These are phyloP conservation scores for Besnoitia besnoiti DNA, from an alignment of 169 alveolate genomes.

Conservation along the genomic window DNA sequence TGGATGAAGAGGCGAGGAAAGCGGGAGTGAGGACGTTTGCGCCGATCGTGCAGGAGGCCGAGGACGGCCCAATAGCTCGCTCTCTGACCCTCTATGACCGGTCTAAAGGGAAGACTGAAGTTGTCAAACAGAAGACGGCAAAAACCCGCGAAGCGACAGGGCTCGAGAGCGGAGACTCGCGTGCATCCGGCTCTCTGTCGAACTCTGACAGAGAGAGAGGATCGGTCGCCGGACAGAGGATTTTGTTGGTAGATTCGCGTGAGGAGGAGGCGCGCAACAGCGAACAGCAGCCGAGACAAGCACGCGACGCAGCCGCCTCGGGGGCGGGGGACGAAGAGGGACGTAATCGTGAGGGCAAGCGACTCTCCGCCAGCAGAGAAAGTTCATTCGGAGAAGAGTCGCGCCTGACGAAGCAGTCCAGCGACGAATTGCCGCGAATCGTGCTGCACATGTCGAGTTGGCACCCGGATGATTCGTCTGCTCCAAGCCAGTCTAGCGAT, in stretches of 20 bases:
- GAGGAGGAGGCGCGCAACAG: too few species aligned
- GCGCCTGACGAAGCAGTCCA: background rate
- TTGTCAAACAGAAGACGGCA: background rate
- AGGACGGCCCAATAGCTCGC: background rate
- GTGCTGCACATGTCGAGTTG: constrained; percentile 10
- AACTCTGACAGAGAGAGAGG: too few species aligned
- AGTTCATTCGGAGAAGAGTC: background rate
- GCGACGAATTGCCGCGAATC: background rate
- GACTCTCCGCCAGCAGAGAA: background rate
- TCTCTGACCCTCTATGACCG: background rate
- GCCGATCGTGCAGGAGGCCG: background rate
- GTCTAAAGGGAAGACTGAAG: background rate
- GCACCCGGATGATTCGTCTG: background rate
- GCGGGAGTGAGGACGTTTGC: background rate
- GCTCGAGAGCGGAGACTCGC: background rate
- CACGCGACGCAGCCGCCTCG: too few species aligned
- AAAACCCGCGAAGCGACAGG: background rate
- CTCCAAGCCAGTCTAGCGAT: background rate
- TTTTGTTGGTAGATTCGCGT: too few species aligned
- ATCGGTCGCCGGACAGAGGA: too few species aligned
- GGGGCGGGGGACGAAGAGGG: too few species aligned
- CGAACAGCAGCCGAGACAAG: too few species aligned
- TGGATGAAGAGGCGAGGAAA: constrained; percentile 8
- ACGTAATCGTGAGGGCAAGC: too few species aligned
- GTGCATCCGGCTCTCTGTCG: too few species aligned